A percentile compares a stretch with the other conserved stretches of the same genome.
Conservation (phyloP, 768 basidiomycete genomes). For the Vararia minispora region DNA sequence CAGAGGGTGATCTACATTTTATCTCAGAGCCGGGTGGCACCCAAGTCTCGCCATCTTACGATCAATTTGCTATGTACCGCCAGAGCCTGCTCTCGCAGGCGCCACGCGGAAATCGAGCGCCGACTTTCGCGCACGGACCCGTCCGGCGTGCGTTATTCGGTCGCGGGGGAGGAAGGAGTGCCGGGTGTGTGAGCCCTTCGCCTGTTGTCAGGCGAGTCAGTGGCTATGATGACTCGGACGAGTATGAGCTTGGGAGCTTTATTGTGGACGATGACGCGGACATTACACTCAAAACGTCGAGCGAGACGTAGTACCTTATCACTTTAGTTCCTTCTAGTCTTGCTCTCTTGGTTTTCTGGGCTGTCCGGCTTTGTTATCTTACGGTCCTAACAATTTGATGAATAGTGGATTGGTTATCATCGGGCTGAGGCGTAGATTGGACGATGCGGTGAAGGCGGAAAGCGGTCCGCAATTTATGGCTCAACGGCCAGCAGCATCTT, state of each 20-base stretch:
- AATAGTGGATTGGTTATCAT: too few relatives aligned
- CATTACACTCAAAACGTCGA: conserved; percentile 31
- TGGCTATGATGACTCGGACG: conserved; percentile 40
- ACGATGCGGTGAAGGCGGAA: too few relatives aligned
- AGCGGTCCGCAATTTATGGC: too few relatives aligned
- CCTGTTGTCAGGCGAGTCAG: too few relatives aligned
- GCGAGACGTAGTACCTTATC: conserved; percentile 13
- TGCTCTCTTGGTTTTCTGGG: too few relatives aligned
- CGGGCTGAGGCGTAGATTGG: too few relatives aligned
- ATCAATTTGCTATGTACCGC: conserved; percentile 60
- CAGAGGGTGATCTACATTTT: conserved; percentile 63
- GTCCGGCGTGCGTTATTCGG: conserved; percentile 26
- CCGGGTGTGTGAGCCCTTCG: too few relatives aligned
- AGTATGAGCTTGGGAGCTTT: conserved; percentile 68
- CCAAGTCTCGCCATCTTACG: conserved; percentile 60
- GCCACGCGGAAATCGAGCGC: conserved; percentile 29
- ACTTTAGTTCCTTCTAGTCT: too few relatives aligned
- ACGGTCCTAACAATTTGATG: too few relatives aligned
- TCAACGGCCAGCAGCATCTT: too few relatives aligned
- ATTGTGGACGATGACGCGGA: conserved; percentile 73
- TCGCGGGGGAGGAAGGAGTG: too few relatives aligned
- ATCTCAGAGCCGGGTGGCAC: conserved; percentile 52
- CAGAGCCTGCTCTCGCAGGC: conserved; percentile 66
- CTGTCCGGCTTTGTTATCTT: too few relatives aligned
- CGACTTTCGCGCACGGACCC: conserved; percentile 45